Evolutionary conservation across 2,329 filamentous ascomycete genomes (phyloP), one percentile per base, ranked within the genome.

Genomic region (Hymenoscyphus scutula): DNA sequence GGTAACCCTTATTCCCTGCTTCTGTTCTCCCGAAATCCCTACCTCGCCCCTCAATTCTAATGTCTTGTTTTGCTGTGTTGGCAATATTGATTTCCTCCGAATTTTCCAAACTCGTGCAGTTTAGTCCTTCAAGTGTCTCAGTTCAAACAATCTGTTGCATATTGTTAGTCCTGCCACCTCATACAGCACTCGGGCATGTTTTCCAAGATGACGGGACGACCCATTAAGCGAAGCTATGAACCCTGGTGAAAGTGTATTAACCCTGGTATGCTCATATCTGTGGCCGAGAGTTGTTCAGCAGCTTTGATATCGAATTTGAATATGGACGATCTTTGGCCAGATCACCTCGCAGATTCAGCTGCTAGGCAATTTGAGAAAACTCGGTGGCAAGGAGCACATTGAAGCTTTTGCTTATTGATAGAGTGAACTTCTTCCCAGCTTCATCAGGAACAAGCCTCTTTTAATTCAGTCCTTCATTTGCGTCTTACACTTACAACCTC

Each of bases 341-440:
- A 25, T 51, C 45, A 51, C 45, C 45, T 51, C 45, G 45, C 45
- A 51, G n/a, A 51, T 51, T 25, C 45, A 51, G 45, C 45, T 51
- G 19, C 19, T 25, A 19, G 45, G 25, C 23, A 23, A 51, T 19
- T 51, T 51, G 4, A 51, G 45, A 51, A 51, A 51, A 51, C n/a
- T 19, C 11, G 23, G 19, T 51, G 45, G 45, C 45, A 23, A 51
- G 23, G 25, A 25, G 25, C 15, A 23, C 19, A 51, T 51, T 51
- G 19, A 25, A 8, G 4, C 11, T 51, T 23, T 51, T 23, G 10
- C 45, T 51, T 51, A 23, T 51, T 51, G 19, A 51, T 51, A 51
- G 4, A 13, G 19, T 25, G 19, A 51, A 51, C 13, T 23, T 13
- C 19, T 51, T 51, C 19, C 8, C 19, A 25, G 15, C 13, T 25